Evolutionary conservation across 192 early-diverging fungal species (phyloP).

Genomic region (Fimicolochytrium jonesii): DNA sequence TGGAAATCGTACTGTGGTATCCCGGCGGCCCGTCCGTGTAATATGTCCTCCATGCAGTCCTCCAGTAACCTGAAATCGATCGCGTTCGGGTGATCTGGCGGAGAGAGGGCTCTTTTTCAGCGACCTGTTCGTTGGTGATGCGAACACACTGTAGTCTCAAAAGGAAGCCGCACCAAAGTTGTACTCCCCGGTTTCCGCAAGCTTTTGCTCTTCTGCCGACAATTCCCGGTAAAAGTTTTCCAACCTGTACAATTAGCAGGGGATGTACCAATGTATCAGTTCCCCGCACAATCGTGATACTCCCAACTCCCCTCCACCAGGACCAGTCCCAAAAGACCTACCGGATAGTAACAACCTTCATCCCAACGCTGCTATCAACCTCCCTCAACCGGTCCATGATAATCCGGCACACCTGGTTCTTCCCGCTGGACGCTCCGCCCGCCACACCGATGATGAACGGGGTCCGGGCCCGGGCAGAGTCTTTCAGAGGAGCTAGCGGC

Average conservation of each 20-base stretch:
- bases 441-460: conserved; percentile 51
- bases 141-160: neutral
- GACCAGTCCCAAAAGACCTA: neutral
- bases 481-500: neutral
- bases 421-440: conserved; percentile 48
- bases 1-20: conserved; percentile 66
- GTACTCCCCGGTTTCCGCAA: conserved; percentile 24
- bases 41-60: conserved; percentile 45
- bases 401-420: conserved; percentile 42
- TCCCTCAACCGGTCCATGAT: conserved; percentile 30
- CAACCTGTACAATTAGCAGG: conserved; percentile 10
- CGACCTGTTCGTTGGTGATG: neutral
- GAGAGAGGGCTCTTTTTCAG: neutral
- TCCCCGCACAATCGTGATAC: too few relatives aligned
- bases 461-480: neutral
- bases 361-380: conserved; percentile 12
- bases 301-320: too few relatives aligned
- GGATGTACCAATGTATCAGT: too few relatives aligned
- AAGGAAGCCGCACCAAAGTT: conserved; percentile 35
- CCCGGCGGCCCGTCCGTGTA: conserved; percentile 40
- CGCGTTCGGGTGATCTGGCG: conserved; percentile 50
- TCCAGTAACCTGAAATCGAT: conserved; percentile 73
- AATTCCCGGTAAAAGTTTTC: conserved; percentile 40
- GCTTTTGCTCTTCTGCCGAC: conserved; percentile 6
- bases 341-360: conserved; percentile 17